phyloP scores from a whole-genome alignment of 805 yeast species.

The Wickerhamomyces mucosus region DNA sequence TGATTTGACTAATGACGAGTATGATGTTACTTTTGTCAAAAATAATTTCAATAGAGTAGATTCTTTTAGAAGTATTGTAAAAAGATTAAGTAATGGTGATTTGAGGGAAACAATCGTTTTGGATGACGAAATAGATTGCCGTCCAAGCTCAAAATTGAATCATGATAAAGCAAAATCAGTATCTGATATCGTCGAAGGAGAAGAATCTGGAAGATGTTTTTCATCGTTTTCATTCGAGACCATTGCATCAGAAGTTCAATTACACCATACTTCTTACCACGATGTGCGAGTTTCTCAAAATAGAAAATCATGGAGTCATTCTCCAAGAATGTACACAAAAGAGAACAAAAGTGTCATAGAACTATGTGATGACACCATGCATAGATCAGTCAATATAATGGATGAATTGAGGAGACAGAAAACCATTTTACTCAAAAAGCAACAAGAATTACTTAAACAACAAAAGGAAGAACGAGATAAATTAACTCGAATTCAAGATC shows the following conservation, averaged over 20 bases:
- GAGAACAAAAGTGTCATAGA: conserved; percentile 12
- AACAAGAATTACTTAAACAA: conserved; percentile 8
- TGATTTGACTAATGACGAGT: conserved; percentile 9
- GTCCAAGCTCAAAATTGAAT: conserved; percentile 1
- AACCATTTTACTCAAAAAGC: conserved; percentile 11
- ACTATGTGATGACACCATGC: conserved; percentile 19
- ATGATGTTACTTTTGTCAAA: not conserved
- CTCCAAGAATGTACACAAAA: conserved; percentile 8
- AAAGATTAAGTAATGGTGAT: conserved; percentile 12
- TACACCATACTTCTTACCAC: conserved; percentile 2
- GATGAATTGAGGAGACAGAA: conserved; percentile 17
- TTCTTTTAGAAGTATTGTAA: conserved; percentile 8
- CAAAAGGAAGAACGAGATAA: conserved; percentile 8
- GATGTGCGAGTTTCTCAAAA: not conserved
- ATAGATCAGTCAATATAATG: conserved; percentile 12
- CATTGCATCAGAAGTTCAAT: conserved; percentile 16
- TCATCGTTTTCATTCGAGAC: conserved; percentile 18
- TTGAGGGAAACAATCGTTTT: conserved; percentile 14
- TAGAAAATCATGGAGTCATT: not conserved
- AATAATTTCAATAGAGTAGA: not conserved
- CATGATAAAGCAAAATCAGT: conserved; percentile 9
- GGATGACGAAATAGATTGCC: conserved; percentile 17
- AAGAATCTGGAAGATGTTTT: conserved; percentile 2
- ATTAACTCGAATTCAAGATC: conserved; percentile 5
- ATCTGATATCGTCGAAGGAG: conserved; percentile 1